Percentiles rank a stretch among this genome's conserved stretches.
Evolutionary conservation across 2,329 filamentous ascomycete species (phyloP).

Genomic region (Fusarium nisikadoi): DNA sequence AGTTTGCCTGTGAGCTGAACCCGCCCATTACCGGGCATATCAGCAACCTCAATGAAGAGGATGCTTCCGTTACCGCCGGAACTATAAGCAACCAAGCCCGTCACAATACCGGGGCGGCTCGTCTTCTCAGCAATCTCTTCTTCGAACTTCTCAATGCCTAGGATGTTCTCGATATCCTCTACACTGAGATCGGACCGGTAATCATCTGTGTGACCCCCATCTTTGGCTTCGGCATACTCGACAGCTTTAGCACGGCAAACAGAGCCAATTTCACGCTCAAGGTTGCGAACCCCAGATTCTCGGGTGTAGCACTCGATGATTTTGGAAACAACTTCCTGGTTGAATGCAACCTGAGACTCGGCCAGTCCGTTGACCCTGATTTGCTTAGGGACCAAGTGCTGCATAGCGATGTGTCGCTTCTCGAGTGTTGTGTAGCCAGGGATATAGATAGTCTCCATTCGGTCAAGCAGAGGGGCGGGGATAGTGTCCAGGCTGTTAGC

Average conservation of each 20-base stretch:
- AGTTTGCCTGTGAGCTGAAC: slow-evolving; percentile 97
- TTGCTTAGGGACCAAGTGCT: slow-evolving; percentile 96
- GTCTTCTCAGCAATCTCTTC: slow-evolving; percentile 93
- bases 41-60: slow-evolving; percentile 96
- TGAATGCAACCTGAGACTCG: slow-evolving; percentile 78
- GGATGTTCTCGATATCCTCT: slow-evolving; percentile 86
- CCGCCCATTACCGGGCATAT: slow-evolving; percentile 92
- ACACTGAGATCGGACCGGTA: slow-evolving; percentile 81
- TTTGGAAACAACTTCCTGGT: slow-evolving; percentile 88
- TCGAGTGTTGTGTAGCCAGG: slow-evolving; percentile 97
- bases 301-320: slow-evolving; percentile 97
- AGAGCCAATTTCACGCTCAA: slow-evolving; percentile 94
- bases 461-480: slow-evolving; percentile 89
- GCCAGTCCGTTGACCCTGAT: slow-evolving; percentile 88
- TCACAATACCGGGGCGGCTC: slow-evolving; percentile 89
- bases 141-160: slow-evolving; percentile 93
- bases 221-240: slow-evolving; percentile 90
- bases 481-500: slow-evolving; percentile 96
- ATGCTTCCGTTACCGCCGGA: slow-evolving; percentile 94
- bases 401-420: slow-evolving; percentile 92
- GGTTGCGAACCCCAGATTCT: slow-evolving; percentile 93
- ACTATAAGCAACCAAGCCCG: slow-evolving; percentile 93
- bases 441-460: slow-evolving; percentile 95
- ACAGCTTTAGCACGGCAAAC: slow-evolving; percentile 97
- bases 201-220: slow-evolving; percentile 71